phyloP scores from a whole-genome alignment of 495 filamentous ascomycete genomes.

The Xylaria bambusicola region DNA sequence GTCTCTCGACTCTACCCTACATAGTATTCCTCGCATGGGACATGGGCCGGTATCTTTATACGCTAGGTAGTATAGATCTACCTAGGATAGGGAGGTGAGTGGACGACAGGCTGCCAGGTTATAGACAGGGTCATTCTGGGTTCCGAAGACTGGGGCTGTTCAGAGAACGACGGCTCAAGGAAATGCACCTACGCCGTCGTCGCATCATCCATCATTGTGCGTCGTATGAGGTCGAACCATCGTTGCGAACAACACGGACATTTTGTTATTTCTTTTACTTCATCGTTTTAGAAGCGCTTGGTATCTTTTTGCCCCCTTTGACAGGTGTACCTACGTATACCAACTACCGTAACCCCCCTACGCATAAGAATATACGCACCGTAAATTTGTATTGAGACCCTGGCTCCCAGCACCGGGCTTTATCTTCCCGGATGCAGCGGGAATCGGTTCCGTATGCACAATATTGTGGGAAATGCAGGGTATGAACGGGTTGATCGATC shows the following conservation, averaged over 20 bases:
- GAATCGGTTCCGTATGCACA: conserved; percentile 20
- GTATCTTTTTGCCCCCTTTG: no score
- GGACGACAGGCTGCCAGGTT: no score
- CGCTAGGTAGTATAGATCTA: background rate
- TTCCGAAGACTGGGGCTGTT: background rate
- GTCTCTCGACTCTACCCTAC: no score
- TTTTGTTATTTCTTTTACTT: background rate
- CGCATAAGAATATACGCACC: no score
- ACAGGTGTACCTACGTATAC: no score
- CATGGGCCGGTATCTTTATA: no score
- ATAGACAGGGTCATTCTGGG: background rate
- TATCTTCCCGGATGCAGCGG: conserved; percentile 11
- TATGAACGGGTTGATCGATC: conserved; percentile 19
- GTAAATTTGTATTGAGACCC: background rate
- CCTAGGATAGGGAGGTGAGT: background rate
- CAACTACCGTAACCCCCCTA: no score
- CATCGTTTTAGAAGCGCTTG: no score
- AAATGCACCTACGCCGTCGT: background rate
- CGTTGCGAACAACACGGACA: background rate
- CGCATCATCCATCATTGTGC: background rate
- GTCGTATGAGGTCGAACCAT: conserved; percentile 13
- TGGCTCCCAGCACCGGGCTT: conserved; percentile 14
- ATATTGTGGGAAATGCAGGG: conserved; percentile 13
- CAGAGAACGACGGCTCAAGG: background rate
- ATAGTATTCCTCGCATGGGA: no score